Conservation (phyloP, 2,329 filamentous ascomycete genomes). For the Exophiala xenobiotica region DNA sequence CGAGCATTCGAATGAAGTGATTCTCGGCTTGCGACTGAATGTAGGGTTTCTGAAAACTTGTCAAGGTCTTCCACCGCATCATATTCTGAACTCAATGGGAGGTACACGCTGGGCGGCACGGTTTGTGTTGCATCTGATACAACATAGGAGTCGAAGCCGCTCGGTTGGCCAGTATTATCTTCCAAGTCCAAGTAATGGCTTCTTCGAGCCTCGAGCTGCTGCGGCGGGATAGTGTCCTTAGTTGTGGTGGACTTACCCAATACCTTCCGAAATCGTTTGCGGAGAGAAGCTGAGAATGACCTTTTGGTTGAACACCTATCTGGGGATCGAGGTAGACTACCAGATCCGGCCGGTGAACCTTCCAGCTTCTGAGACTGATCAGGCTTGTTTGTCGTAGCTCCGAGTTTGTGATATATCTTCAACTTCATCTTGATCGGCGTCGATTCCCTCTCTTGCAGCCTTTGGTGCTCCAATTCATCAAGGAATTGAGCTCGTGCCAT, state of each 20-base stretch:
- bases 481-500: conserved; percentile 43
- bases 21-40: conserved; percentile 21
- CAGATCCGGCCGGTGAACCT: conserved; percentile 17
- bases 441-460: conserved; percentile 29
- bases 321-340: conserved; percentile 7
- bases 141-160: conserved; percentile 21
- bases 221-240: conserved; percentile 28
- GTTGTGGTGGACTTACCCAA: conserved; percentile 37
- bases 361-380: conserved; percentile 6
- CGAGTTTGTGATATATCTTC: conserved; percentile 12
- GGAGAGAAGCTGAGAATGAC: conserved; percentile 43
- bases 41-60: conserved; percentile 17
- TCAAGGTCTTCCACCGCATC: conserved; percentile 19
- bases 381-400: conserved; percentile 27
- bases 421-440: background rate
- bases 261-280: conserved; percentile 42
- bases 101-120: conserved; percentile 12
- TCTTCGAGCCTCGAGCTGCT: conserved; percentile 30
- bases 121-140: conserved; percentile 6
- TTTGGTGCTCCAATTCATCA: conserved; percentile 29
- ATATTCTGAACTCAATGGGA: conserved; percentile 9
- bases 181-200: conserved; percentile 30
- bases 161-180: conserved; percentile 18
- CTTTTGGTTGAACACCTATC: conserved; percentile 30
- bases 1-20: conserved; percentile 28